phyloP scores from a whole-genome alignment of 768 basidiomycete genomes.

The Mycena filopes region DNA sequence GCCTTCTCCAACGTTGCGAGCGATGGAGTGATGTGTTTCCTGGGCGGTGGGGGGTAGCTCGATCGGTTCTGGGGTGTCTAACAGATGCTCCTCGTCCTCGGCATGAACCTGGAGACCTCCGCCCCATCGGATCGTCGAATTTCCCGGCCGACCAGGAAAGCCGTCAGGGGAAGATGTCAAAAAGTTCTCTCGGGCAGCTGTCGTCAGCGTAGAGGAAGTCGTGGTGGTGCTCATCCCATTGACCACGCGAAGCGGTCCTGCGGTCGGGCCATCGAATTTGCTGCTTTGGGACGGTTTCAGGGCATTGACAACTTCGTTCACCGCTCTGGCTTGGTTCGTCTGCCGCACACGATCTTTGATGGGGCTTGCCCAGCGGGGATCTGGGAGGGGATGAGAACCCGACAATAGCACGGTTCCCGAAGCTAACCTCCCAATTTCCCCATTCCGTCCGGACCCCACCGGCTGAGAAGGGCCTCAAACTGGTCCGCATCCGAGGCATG shows the following conservation, averaged over 20 bases:
- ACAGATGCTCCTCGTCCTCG: constrained; percentile 66
- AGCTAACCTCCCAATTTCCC: constrained; percentile 87
- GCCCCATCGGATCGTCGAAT: constrained; percentile 70
- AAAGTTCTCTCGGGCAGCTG: constrained; percentile 79
- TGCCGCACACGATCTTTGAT: constrained; percentile 83
- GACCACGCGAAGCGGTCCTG: constrained; percentile 76
- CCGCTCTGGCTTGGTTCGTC: constrained; percentile 72
- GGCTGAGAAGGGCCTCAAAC: constrained; percentile 83
- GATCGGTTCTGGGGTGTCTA: constrained; percentile 45
- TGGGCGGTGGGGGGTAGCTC: constrained; percentile 50
- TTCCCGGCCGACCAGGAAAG: constrained; percentile 65
- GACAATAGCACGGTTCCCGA: constrained; percentile 31
- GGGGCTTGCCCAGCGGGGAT: constrained; percentile 89
- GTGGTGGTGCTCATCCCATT: constrained; percentile 79
- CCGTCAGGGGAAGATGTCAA: constrained; percentile 58
- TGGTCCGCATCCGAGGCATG: constrained; percentile 94
- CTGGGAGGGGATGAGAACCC: constrained; percentile 54
- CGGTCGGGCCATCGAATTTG: constrained; percentile 53
- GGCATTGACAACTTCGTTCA: constrained; percentile 82
- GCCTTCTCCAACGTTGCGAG: constrained; percentile 93
- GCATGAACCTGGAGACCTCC: constrained; percentile 71
- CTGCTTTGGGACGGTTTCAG: constrained; percentile 66
- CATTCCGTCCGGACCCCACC: constrained; percentile 90
- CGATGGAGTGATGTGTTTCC: constrained; percentile 81
- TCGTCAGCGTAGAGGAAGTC: constrained; percentile 78